phyloP scores from a whole-genome alignment of 352 stramenopile genomes.

The Phytophthora pisi region DNA sequence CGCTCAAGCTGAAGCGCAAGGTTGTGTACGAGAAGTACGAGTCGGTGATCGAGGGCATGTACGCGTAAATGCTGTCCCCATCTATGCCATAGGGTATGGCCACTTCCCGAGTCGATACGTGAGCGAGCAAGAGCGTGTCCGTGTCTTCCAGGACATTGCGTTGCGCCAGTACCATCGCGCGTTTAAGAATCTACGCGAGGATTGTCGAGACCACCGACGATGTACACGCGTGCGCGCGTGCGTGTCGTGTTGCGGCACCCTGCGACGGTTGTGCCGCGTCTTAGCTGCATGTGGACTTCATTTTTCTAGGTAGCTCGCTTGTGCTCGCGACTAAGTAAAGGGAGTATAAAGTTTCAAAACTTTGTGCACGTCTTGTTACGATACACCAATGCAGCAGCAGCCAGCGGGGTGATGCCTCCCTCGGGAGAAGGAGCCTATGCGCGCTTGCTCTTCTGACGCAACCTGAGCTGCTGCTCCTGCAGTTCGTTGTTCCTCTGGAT shows the following conservation, averaged over 20 bases:
- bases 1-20: slow-evolving; percentile 96
- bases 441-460: slow-evolving; percentile 56
- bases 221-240: neutral
- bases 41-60: slow-evolving; percentile 89
- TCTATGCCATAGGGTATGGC: slow-evolving; percentile 14
- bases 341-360: slow-evolving; percentile 31
- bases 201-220: neutral
- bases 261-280: neutral
- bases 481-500: slow-evolving; percentile 77
- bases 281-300: slow-evolving; percentile 23
- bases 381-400: slow-evolving; percentile 12
- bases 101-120: slow-evolving; percentile 18
- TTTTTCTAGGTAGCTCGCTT: slow-evolving; percentile 28
- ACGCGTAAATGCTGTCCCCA: slow-evolving; percentile 54
- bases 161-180: slow-evolving; percentile 2
- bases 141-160: neutral
- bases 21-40: slow-evolving; percentile 93
- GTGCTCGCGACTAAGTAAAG: slow-evolving; percentile 32
- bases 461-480: slow-evolving; percentile 68
- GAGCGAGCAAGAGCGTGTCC: slow-evolving; percentile 9
- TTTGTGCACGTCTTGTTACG: slow-evolving; percentile 9
- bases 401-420: neutral
- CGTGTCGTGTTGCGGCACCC: slow-evolving; percentile 1
- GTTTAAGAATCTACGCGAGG: neutral
- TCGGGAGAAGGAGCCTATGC: slow-evolving; percentile 18